These are phyloP conservation scores for Trametes sp. DNA, from an alignment of 1,284 basidiomycete genomes.

Conservation along the genomic window DNA sequence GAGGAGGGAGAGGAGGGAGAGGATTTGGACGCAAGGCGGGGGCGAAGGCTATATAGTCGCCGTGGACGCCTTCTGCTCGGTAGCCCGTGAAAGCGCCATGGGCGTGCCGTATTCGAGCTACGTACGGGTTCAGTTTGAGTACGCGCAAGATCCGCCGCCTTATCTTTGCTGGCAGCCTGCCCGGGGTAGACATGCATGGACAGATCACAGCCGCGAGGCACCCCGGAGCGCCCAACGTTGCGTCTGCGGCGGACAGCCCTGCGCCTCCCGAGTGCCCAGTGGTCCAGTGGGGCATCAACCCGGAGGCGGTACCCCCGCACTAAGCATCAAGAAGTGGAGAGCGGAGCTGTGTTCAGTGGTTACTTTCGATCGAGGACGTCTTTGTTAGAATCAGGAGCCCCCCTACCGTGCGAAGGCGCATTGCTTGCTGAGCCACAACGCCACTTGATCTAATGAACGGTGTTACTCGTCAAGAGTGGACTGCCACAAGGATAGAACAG, in stretches of 20 bases:
- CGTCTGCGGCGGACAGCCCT: no score
- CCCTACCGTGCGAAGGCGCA: no score
- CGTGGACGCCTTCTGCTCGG: neutral
- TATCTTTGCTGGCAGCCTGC: neutral
- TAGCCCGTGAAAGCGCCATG: neutral
- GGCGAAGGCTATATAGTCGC: neutral
- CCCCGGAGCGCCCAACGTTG: no score
- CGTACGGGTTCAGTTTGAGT: neutral
- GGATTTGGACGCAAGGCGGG: neutral
- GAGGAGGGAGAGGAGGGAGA: conserved; percentile 1
- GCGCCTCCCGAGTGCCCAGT: no score
- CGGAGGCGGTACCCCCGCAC: neutral
- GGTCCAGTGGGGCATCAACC: neutral
- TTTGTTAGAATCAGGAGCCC: no score
- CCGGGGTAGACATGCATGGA: neutral
- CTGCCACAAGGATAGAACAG: no score
- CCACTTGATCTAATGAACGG: no score
- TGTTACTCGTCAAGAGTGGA: no score
- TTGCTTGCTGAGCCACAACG: no score
- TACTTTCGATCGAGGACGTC: no score
- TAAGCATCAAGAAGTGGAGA: neutral
- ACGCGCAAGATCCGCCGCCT: no score
- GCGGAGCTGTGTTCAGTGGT: neutral
- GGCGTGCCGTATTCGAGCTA: neutral
- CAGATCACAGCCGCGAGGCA: no score